phyloP scores from a whole-genome alignment of 192 early-diverging fungal genomes.

The Entomortierella beljakovae region DNA sequence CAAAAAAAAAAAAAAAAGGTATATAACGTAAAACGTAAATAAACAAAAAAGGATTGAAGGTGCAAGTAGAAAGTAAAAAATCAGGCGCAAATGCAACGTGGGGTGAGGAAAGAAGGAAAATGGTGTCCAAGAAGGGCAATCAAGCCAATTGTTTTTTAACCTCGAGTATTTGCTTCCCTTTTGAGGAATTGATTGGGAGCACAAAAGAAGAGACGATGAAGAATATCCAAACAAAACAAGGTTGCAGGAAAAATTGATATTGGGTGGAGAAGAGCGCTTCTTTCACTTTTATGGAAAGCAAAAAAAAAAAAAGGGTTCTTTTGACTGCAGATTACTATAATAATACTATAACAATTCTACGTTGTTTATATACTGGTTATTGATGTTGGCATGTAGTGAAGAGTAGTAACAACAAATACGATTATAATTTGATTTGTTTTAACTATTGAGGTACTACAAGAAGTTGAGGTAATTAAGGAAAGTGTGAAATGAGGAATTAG shows the following conservation, averaged over 20 bases:
- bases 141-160: conserved; percentile 12
- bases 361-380: not conserved
- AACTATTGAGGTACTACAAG: too few relatives aligned
- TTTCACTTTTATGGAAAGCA: not conserved
- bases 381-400: too few relatives aligned
- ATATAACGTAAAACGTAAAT: conserved; percentile 8
- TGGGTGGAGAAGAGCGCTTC: not conserved
- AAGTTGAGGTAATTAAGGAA: too few relatives aligned
- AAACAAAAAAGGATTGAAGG: not conserved
- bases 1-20: conserved; percentile 21
- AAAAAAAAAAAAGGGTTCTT: not conserved
- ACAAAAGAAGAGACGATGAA: conserved; percentile 3
- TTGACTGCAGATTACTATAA: not conserved
- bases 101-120: conserved; percentile 2
- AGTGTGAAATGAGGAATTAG: too few relatives aligned
- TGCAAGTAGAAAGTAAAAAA: not conserved
- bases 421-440: too few relatives aligned
- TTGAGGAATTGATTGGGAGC: conserved; percentile 47
- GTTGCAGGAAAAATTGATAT: conserved; percentile 3
- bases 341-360: not conserved
- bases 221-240: conserved; percentile 7
- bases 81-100: conserved; percentile 6
- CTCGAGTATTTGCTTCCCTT: conserved; percentile 48
- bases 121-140: conserved; percentile 23
- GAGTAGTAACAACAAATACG: too few relatives aligned